Base-by-base conservation (phyloP, 306 rosid species). In the Prunus dulcis region DNA sequence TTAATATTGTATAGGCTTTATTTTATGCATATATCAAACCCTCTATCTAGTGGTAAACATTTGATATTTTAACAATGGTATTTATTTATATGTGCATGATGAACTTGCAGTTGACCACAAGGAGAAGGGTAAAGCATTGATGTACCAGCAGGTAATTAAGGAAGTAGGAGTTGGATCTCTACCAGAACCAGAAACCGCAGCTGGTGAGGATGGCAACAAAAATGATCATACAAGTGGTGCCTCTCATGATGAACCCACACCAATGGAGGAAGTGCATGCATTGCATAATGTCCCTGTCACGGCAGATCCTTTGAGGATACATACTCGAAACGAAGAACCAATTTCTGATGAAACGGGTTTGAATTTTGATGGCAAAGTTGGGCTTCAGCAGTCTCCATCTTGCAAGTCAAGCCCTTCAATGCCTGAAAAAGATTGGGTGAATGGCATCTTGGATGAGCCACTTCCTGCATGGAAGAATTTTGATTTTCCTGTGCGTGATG, bases 41-140 rank as follows among this genome's bases (percentile, higher is more conserved):
- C 27, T 66, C 25, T 65, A 5, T 23, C 18, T 1, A 49, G 56
- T 62, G 51, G 50, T 9, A 45, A 9, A 32, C 22, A 32, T 64
- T 28, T 46, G 74, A 61, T 71, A 64, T 19, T 13, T n/a, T 18
- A 27, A 76, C 43, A 61, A 56, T 82, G 38, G 32, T 15, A 38
- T 23, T 76, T 32, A 17, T 23, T 30, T 23, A 51, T 43, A 45
- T 30, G 25, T 82, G 32, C n/a, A 8, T 79, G 76, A 41, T 75
- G 55, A 71, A 77, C 34, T 28, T 90, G 82, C 83, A 86, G 88
- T 72, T 72, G 85, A 73, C 74, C 53, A 58, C 27, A 81, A 73
- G 75, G 87, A 34, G 55, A 72, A 76, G 75, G 74, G 64, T 69
- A 67, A 25, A 46, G 45, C 52, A 32, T 77, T 72, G 76, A 71